Conservation (phyloP, 2,329 filamentous ascomycete species). For the Aureobasidium sp. region DNA sequence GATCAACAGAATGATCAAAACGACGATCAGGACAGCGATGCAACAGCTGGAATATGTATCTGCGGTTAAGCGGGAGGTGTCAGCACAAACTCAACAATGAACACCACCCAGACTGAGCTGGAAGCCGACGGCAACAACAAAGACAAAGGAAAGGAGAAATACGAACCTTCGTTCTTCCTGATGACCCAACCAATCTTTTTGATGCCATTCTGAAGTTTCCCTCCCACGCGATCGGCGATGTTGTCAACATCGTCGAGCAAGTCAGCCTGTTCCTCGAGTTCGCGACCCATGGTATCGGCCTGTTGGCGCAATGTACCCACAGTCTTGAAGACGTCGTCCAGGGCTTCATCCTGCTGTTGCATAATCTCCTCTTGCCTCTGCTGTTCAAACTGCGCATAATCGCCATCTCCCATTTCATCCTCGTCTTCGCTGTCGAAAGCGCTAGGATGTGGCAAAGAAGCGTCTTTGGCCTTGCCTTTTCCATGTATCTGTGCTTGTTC, state of each 20-base stretch:
- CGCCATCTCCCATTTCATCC: slow-evolving; percentile 52
- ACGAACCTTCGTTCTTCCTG: slow-evolving; percentile 74
- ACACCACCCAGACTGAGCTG: too few relatives aligned
- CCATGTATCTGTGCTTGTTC: slow-evolving; percentile 28
- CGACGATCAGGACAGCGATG: slow-evolving; percentile 78
- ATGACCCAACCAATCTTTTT: slow-evolving; percentile 80
- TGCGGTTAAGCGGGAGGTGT: slow-evolving; percentile 22
- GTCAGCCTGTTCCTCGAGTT: slow-evolving; percentile 88
- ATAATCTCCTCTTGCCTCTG: slow-evolving; percentile 86
- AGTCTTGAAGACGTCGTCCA: slow-evolving; percentile 87
- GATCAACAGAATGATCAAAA: slow-evolving; percentile 77
- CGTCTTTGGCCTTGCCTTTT: slow-evolving; percentile 35
- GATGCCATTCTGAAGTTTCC: slow-evolving; percentile 75
- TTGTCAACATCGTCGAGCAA: slow-evolving; percentile 80
- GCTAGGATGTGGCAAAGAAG: slow-evolving; percentile 51
- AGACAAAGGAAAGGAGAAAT: not conserved
- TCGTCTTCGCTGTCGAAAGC: slow-evolving; percentile 38
- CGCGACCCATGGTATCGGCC: slow-evolving; percentile 90
- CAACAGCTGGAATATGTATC: slow-evolving; percentile 76
- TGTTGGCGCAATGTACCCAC: slow-evolving; percentile 85
- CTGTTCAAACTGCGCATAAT: slow-evolving; percentile 60
- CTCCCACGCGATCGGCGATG: slow-evolving; percentile 77
- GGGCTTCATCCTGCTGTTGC: slow-evolving; percentile 85
- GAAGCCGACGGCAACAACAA: not conserved
- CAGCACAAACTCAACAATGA: not conserved